Percentiles rank a stretch among this genome's conserved stretches.
Evolutionary conservation across 2,329 filamentous ascomycete species (phyloP).

Genomic region (Aureobasidium zeae): DNA sequence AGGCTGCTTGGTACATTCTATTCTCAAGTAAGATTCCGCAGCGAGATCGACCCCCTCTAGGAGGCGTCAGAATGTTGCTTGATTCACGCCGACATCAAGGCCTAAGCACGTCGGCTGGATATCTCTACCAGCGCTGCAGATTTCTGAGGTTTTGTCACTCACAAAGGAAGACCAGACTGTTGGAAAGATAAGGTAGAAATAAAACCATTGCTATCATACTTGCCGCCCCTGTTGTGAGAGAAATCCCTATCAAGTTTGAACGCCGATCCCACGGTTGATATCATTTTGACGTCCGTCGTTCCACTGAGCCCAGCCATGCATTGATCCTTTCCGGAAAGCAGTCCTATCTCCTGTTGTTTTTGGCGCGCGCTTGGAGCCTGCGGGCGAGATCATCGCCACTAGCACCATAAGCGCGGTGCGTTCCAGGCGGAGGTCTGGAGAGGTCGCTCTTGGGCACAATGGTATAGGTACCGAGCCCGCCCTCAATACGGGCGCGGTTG

Average conservation of each 20-base stretch:
- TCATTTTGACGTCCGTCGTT: no score
- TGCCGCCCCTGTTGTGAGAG: no score
- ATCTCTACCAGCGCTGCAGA: slow-evolving; percentile 25
- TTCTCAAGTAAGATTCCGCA: slow-evolving; percentile 37
- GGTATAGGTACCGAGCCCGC: slow-evolving; percentile 51
- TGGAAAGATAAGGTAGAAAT: no score
- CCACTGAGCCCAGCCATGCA: no score
- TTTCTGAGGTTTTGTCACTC: no score
- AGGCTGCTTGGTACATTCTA: no score
- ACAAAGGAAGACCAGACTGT: no score
- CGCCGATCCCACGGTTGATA: no score
- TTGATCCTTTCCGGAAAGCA: no score
- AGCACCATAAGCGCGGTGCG: slow-evolving; percentile 23
- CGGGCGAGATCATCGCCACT: slow-evolving; percentile 30
- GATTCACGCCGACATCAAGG: slow-evolving; percentile 37
- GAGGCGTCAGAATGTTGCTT: slow-evolving; percentile 42
- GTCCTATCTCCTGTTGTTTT: slow-evolving; percentile 1
- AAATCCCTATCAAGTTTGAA: no score
- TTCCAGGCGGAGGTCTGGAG: slow-evolving; percentile 24
- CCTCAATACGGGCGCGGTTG: slow-evolving; percentile 52
- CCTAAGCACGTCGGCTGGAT: slow-evolving; percentile 29
- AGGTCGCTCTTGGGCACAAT: slow-evolving; percentile 52
- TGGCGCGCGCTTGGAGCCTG: slow-evolving; percentile 16
- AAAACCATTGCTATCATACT: no score
- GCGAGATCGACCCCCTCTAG: slow-evolving; percentile 36